Evolutionary conservation across 129 eudicot genomes (phyloP).

Genomic region (Dittrichia graveolens): DNA sequence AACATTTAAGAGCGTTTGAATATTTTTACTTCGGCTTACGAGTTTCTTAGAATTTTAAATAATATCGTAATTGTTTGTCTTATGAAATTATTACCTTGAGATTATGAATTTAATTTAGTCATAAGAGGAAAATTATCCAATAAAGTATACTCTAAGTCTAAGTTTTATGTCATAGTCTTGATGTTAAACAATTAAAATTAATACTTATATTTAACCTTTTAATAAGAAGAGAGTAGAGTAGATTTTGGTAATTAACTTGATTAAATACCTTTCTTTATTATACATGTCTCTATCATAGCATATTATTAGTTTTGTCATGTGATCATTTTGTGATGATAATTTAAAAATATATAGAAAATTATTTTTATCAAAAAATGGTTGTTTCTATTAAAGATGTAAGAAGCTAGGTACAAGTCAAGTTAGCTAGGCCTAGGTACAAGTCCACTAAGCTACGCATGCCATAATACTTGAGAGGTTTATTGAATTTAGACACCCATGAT

Average conservation of each 20-base stretch:
- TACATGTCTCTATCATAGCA: not conserved
- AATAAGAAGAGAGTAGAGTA: too few species aligned
- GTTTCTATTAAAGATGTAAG: not conserved
- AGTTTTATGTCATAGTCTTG: too few species aligned
- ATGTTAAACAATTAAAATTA: too few species aligned
- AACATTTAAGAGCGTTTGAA: not conserved
- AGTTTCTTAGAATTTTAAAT: too few species aligned
- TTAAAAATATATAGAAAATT: not conserved
- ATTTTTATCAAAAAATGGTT: too few species aligned
- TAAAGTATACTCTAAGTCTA: too few species aligned
- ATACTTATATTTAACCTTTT: too few species aligned
- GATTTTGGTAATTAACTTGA: not conserved
- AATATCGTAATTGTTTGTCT: too few species aligned
- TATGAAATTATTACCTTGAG: too few species aligned
- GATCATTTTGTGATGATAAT: not conserved
- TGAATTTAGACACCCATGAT: slow-evolving; percentile 8
- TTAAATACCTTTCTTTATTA: too few species aligned
- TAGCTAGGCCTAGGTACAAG: slow-evolving; percentile 4
- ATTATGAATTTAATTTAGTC: too few species aligned
- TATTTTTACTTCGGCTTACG: not conserved
- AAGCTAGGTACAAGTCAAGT: slow-evolving; percentile 7
- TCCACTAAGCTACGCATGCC: slow-evolving; percentile 22
- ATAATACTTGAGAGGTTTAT: slow-evolving; percentile 16
- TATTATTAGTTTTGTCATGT: not conserved
- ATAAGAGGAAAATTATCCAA: too few species aligned